These are phyloP conservation scores for Yamadazyma atmosphaerica DNA, from an alignment of 1,139 yeast species.

Conservation along the genomic window DNA sequence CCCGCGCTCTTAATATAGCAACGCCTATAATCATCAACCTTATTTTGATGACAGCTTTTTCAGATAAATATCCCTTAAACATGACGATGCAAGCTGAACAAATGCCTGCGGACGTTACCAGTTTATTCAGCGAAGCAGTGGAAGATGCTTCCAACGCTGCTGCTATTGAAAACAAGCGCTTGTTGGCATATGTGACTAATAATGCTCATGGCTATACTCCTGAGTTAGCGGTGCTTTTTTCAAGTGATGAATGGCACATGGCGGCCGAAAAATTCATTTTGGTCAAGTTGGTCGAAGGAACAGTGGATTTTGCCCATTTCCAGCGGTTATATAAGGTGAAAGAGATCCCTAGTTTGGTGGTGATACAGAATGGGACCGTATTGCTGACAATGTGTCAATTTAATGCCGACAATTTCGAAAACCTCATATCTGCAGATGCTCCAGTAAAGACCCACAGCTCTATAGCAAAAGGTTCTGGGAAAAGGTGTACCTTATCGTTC, in stretches of 20 bases:
- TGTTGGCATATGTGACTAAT: conserved; percentile 42
- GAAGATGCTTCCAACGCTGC: conserved; percentile 44
- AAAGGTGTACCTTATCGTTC: conserved; percentile 45
- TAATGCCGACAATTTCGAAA: conserved; percentile 6
- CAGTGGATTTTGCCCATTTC: conserved; percentile 50
- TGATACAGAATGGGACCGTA: conserved; percentile 47
- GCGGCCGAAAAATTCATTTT: conserved; percentile 33
- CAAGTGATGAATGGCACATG: conserved; percentile 9
- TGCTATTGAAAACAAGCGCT: conserved; percentile 31
- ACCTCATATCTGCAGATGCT: too few relatives aligned
- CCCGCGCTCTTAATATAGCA: too few relatives aligned
- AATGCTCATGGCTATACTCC: conserved; percentile 16
- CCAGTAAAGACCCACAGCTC: too few relatives aligned
- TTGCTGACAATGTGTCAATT: conserved; percentile 42
- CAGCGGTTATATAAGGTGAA: conserved; percentile 50
- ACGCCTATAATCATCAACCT: too few relatives aligned
- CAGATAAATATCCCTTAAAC: too few relatives aligned
- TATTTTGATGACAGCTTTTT: too few relatives aligned
- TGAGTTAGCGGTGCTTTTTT: conserved; percentile 12
- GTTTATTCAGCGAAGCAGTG: conserved; percentile 23
- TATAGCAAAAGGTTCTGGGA: background rate
- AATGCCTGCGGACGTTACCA: background rate
- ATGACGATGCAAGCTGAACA: too few relatives aligned
- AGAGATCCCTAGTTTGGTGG: conserved; percentile 48
- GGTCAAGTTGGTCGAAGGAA: conserved; percentile 43